These are phyloP conservation scores for Penicillium turbatum DNA, from an alignment of 495 filamentous ascomycete genomes.

Conservation along the genomic window DNA sequence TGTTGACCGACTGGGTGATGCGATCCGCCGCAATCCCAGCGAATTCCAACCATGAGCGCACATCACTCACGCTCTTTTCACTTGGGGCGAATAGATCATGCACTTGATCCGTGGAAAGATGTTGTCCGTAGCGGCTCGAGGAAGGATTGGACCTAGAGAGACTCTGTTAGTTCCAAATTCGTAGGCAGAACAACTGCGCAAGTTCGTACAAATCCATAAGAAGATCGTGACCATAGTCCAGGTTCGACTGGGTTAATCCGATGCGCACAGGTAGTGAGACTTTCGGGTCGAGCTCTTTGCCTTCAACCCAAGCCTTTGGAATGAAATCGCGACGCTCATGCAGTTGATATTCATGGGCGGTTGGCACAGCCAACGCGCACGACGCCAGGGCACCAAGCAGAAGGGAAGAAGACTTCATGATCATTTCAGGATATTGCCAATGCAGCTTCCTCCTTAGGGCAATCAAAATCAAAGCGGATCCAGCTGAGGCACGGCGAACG, in stretches of 20 bases:
- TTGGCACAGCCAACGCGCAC: conserved; percentile 29
- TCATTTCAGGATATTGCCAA: neutral
- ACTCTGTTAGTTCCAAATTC: neutral
- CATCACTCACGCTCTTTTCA: conserved; percentile 35
- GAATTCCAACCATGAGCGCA: conserved; percentile 46
- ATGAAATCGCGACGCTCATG: conserved; percentile 40
- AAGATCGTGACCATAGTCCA: conserved; percentile 49
- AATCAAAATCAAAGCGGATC: neutral
- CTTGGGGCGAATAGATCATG: conserved; percentile 50
- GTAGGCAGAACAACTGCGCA: neutral
- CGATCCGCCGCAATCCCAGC: conserved; percentile 46
- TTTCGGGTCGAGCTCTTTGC: conserved; percentile 24
- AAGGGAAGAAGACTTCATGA: conserved; percentile 30
- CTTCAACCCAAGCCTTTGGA: conserved; percentile 33
- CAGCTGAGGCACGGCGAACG: neutral
- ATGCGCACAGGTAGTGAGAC: conserved; percentile 51
- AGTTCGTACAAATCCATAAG: conserved; percentile 49
- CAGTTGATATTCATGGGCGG: conserved; percentile 26
- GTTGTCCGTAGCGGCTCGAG: conserved; percentile 52
- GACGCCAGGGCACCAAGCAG: conserved; percentile 29
- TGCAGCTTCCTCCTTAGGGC: neutral
- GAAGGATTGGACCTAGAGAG: conserved; percentile 31
- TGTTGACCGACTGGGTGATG: conserved; percentile 43
- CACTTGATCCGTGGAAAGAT: conserved; percentile 42
- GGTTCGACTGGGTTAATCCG: conserved; percentile 50